Evolutionary conservation across 1,139 yeast genomes (phyloP).

Genomic region (Suhomyces bokatorum): DNA sequence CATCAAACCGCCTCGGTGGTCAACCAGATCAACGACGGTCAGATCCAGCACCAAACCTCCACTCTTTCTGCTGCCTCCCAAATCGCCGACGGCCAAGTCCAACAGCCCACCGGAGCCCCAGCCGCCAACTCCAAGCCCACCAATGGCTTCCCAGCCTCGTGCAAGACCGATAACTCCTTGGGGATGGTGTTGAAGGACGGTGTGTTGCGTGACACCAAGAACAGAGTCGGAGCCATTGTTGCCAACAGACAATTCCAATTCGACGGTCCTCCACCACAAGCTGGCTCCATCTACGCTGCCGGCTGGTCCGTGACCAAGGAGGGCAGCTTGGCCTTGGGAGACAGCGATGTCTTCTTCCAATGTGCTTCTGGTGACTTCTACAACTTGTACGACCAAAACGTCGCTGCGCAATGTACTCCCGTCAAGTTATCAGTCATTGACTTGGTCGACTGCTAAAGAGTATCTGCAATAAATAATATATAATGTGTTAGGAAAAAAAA

Average conservation of each 20-base stretch:
- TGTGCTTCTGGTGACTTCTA: conserved; percentile 79
- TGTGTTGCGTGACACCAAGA: conserved; percentile 32
- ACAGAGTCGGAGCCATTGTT: conserved; percentile 45
- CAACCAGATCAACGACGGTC: conserved; percentile 58
- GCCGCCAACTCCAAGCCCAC: conserved; percentile 2
- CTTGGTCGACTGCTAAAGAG: conserved; percentile 55
- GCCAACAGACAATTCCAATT: conserved; percentile 49
- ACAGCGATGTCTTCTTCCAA: conserved; percentile 66
- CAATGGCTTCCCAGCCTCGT: conserved; percentile 18
- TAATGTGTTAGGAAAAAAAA: neutral
- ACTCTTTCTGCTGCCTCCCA: conserved; percentile 37
- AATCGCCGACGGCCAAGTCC: conserved; percentile 36
- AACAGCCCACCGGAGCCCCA: conserved; percentile 25
- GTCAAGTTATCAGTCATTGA: conserved; percentile 67
- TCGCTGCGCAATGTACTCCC: conserved; percentile 65
- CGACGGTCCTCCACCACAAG: conserved; percentile 48
- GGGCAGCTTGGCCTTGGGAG: conserved; percentile 72
- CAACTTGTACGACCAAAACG: conserved; percentile 73
- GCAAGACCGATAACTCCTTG: conserved; percentile 32
- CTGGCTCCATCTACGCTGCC: conserved; percentile 59
- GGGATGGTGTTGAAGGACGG: conserved; percentile 30
- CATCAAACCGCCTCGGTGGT: conserved; percentile 40
- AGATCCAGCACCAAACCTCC: conserved; percentile 43
- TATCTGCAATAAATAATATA: neutral
- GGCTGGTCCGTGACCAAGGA: conserved; percentile 74